Evolutionary conservation across 345 rosid genomes (phyloP).

Genomic region (Dipteronia sinensis): DNA sequence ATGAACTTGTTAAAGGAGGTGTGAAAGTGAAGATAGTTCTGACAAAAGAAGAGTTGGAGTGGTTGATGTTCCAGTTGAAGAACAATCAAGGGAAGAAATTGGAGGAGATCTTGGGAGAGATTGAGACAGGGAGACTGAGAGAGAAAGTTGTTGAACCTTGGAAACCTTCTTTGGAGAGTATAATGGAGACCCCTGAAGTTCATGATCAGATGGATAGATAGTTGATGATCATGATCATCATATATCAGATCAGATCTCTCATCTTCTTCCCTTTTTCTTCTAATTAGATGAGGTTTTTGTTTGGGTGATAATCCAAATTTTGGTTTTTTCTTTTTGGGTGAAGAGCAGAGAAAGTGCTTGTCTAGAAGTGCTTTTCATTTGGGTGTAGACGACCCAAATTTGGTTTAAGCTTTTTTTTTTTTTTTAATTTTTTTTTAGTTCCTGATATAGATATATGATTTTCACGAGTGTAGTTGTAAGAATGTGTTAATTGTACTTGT

Average conservation of each 20-base stretch:
- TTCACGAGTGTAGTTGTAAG: background rate
- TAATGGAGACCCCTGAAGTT: constrained; percentile 51
- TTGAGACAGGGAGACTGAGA: constrained; percentile 38
- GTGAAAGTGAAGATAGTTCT: constrained; percentile 77
- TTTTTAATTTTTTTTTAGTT: background rate
- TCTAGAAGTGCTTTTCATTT: background rate
- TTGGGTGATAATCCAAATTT: background rate
- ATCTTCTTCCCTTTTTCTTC: background rate
- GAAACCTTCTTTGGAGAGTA: constrained; percentile 75
- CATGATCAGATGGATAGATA: constrained; percentile 26
- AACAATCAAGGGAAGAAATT: constrained; percentile 31
- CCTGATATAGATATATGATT: no score
- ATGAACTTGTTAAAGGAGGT: constrained; percentile 32
- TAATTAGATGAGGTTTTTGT: background rate
- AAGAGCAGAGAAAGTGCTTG: background rate
- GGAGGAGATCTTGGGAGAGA: constrained; percentile 42
- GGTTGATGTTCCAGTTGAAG: constrained; percentile 52
- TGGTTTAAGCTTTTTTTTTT: background rate
- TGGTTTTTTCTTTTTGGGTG: background rate
- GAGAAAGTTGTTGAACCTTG: constrained; percentile 29
- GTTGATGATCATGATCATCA: constrained; percentile 2
- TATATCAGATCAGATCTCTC: background rate
- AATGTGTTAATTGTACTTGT: background rate
- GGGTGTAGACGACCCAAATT: background rate
- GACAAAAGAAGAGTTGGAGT: constrained; percentile 67